Percentiles rank a stretch among this genome's conserved stretches.
These are phyloP conservation scores for Pseudophaeomoniella oleicola DNA, from an alignment of 2,329 filamentous ascomycete species.

Conservation along the genomic window DNA sequence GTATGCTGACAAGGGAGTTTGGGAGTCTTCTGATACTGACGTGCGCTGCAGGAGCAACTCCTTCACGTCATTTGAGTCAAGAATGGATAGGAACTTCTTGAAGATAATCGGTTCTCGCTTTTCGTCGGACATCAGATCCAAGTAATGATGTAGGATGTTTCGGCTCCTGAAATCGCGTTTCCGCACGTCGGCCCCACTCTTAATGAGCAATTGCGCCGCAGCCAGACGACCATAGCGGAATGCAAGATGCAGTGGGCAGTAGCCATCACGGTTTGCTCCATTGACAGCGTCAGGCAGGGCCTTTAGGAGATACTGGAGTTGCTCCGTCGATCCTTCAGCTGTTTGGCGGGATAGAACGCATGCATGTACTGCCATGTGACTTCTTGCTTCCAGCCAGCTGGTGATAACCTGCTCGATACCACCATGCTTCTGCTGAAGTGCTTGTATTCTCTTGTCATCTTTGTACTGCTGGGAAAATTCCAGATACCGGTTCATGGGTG, in stretches of 20 bases:
- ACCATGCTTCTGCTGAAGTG: slow-evolving; percentile 42
- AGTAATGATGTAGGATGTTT: slow-evolving; percentile 54
- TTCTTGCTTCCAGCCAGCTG: slow-evolving; percentile 30
- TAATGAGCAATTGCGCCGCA: slow-evolving; percentile 47
- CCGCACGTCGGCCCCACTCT: slow-evolving; percentile 55
- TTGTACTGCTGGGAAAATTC: slow-evolving; percentile 51
- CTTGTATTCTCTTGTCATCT: slow-evolving; percentile 47
- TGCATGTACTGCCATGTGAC: slow-evolving; percentile 51
- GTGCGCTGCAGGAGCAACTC: slow-evolving; percentile 20
- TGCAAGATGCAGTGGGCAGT: slow-evolving; percentile 57
- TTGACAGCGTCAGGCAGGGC: slow-evolving; percentile 48
- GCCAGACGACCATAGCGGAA: slow-evolving; percentile 40
- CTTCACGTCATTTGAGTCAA: slow-evolving; percentile 36
- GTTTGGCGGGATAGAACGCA: slow-evolving; percentile 36
- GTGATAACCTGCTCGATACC: slow-evolving; percentile 50
- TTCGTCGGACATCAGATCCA: slow-evolving; percentile 11
- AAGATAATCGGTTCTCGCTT: slow-evolving; percentile 27
- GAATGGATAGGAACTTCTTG: slow-evolving; percentile 45
- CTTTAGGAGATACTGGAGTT: slow-evolving; percentile 54
- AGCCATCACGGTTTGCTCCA: slow-evolving; percentile 35
- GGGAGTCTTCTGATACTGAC: slow-evolving; percentile 34
- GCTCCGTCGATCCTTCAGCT: slow-evolving; percentile 27
- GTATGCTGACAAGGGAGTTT: slow-evolving; percentile 52
- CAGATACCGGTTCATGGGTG: slow-evolving; percentile 50
- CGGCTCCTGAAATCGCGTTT: slow-evolving; percentile 43